Percentiles rank a stretch among this genome's conserved stretches.
phyloP scores from a whole-genome alignment of 352 stramenopile genomes.

The Phytopythium aichiense region DNA sequence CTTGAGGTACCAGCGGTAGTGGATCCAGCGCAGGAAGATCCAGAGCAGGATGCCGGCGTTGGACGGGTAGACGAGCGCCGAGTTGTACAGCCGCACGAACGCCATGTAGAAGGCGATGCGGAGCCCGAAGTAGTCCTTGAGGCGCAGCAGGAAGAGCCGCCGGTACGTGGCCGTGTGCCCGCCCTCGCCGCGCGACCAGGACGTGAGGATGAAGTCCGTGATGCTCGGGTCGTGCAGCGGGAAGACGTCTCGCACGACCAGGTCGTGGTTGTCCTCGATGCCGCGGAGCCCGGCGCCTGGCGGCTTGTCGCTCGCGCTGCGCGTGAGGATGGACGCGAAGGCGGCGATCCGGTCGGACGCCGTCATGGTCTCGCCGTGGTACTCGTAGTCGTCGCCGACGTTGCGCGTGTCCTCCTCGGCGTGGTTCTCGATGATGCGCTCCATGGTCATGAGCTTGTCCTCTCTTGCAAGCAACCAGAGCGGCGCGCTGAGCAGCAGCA shows the following conservation, averaged over 20 bases:
- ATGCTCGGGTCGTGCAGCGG: conserved; percentile 58
- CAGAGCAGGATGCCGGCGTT: conserved; percentile 43
- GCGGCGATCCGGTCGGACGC: conserved; percentile 41
- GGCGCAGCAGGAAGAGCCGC: conserved; percentile 44
- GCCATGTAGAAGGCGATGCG: conserved; percentile 57
- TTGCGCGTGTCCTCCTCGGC: conserved; percentile 43
- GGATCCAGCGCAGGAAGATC: conserved; percentile 50
- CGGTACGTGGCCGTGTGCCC: conserved; percentile 13
- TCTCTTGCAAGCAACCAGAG: conserved; percentile 53
- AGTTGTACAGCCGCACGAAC: conserved; percentile 57
- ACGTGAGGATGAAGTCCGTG: conserved; percentile 54
- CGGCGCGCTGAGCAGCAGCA: conserved; percentile 50
- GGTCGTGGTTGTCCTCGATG: conserved; percentile 50
- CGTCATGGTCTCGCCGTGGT: conserved; percentile 51
- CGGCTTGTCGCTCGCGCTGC: conserved; percentile 34
- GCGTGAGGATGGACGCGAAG: conserved; percentile 54
- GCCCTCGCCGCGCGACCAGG: conserved; percentile 30
- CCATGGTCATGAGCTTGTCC: conserved; percentile 63
- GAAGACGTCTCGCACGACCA: conserved; percentile 49
- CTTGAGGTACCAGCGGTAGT: conserved; percentile 54
- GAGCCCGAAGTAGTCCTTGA: conserved; percentile 65
- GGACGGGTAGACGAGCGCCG: conserved; percentile 40
- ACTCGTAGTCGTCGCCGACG: conserved; percentile 52
- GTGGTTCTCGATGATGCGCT: conserved; percentile 55
- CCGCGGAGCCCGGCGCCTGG: conserved; percentile 40